These are phyloP conservation scores for Tympanopsis confertula DNA, from an alignment of 2,329 filamentous ascomycete genomes.

Conservation along the genomic window DNA sequence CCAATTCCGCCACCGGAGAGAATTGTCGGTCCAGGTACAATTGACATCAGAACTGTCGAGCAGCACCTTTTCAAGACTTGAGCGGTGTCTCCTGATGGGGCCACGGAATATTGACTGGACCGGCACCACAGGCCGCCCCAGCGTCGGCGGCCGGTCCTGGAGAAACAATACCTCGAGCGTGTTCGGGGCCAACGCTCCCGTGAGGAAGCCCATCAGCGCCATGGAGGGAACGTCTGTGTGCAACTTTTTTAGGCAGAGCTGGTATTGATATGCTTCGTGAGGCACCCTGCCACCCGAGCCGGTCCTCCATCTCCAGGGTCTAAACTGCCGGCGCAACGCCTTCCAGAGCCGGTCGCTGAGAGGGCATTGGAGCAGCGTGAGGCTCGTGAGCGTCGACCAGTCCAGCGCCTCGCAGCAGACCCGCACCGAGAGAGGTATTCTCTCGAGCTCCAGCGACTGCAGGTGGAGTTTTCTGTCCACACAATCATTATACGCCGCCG, in stretches of 20 bases:
- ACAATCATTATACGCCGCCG: background rate
- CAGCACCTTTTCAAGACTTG: conserved; percentile 61
- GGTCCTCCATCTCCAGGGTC: conserved; percentile 24
- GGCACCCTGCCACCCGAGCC: conserved; percentile 13
- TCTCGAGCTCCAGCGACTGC: conserved; percentile 65
- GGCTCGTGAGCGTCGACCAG: conserved; percentile 58
- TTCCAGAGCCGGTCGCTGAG: conserved; percentile 66
- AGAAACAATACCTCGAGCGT: conserved; percentile 69
- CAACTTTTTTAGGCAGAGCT: conserved; percentile 59
- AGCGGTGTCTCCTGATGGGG: conserved; percentile 57
- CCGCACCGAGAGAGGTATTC: conserved; percentile 60
- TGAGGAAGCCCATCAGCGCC: conserved; percentile 61
- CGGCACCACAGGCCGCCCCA: conserved; percentile 37
- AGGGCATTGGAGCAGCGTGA: conserved; percentile 65
- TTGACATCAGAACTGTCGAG: conserved; percentile 51
- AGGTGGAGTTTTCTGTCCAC: conserved; percentile 47
- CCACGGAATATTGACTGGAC: conserved; percentile 63
- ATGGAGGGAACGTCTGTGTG: conserved; percentile 64
- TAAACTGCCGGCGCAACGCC: conserved; percentile 51
- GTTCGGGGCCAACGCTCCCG: conserved; percentile 67
- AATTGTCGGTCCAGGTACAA: conserved; percentile 16
- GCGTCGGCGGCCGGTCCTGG: conserved; percentile 48
- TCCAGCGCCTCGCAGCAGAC: conserved; percentile 63
- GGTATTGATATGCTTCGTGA: conserved; percentile 33
- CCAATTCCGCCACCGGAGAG: conserved; percentile 55